Evolutionary conservation across 371 early-diverging fungal species (phyloP).

Genomic region (Conidiobolus coronatus): DNA sequence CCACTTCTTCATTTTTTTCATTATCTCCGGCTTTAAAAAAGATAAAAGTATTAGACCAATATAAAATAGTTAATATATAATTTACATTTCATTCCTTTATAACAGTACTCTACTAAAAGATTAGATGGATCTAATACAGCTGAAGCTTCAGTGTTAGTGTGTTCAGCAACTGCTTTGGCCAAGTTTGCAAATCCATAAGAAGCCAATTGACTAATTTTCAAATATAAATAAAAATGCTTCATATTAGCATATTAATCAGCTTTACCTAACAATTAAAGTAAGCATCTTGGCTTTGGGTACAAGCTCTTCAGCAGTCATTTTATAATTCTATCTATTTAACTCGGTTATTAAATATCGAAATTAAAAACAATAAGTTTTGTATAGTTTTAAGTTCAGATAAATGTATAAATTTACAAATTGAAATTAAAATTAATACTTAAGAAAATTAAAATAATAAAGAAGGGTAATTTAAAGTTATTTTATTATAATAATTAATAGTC

Average conservation of each 20-base stretch:
- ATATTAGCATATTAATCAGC: not conserved
- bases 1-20: not conserved
- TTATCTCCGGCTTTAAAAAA: not conserved
- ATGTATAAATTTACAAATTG: too few species aligned
- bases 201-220: slow-evolving; percentile 23
- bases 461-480: too few species aligned
- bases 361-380: too few species aligned
- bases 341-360: too few species aligned
- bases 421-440: too few species aligned
- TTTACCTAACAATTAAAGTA: not conserved
- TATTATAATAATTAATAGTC: too few species aligned
- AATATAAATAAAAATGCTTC: not conserved
- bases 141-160: slow-evolving; percentile 21
- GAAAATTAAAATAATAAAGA: too few species aligned
- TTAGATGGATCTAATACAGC: slow-evolving; percentile 19
- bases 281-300: not conserved
- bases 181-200: slow-evolving; percentile 33
- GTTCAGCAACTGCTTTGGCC: slow-evolving; percentile 30
- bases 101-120: slow-evolving; percentile 22
- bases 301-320: too few species aligned
- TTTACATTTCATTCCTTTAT: slow-evolving; percentile 20
- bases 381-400: too few species aligned
- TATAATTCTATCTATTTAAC: too few species aligned
- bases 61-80: not conserved
- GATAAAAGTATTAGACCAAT: not conserved